Base-by-base conservation (phyloP, 164 flowering plant genomes). In the Magnolia kwangsiensis region DNA sequence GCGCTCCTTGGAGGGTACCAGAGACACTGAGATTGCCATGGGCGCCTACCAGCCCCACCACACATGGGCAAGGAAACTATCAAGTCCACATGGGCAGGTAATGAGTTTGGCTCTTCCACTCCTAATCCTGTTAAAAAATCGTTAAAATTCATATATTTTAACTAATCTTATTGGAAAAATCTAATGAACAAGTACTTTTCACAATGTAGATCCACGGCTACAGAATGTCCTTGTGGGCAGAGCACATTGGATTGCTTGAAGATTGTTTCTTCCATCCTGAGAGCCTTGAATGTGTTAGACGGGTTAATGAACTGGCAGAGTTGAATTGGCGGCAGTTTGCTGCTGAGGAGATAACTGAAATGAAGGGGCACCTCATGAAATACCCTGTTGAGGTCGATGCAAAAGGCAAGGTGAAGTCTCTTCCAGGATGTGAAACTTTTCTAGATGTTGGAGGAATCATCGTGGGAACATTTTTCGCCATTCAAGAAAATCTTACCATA, bases 211-310 rank as follows among this genome's bases (percentile, higher is more conserved):
- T 96, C 20, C 80, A 92, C 76, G 99, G 99, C 72, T 96, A 94
- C 73, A 87, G 99, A 74, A 93, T 96, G 98, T 96, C 99, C 16
- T 86, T 96, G 50, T 96, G 99, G 99, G 97, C 97, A 16, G 99
- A 96, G 88, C 99, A 96, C 78, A 84, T 79, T 1, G 99, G 98
- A 77, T 19, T 66, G 4, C 45, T 88, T 11, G 97, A 92, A 59
- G 92, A 92, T 9, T 87, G 91, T 79, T 96, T 90, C 77, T 78
- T 78, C 5, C 77, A 78, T 69, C 97, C 99, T 0, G 95, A 92
- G 82, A 85, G 87, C 69, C 50, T 96, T 0, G 98, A 94, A 37
- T 94, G 99, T 75, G 95, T 94, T 21, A 84, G 89, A 72, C 80
- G 86, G 68, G 85, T 96, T 4, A 88, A 87, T 71, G 61, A 86